Percentiles rank a stretch among this genome's conserved stretches.
These are phyloP conservation scores for Coniochaeta sp. DNA, from an alignment of 2,329 filamentous ascomycete species.

Conservation along the genomic window DNA sequence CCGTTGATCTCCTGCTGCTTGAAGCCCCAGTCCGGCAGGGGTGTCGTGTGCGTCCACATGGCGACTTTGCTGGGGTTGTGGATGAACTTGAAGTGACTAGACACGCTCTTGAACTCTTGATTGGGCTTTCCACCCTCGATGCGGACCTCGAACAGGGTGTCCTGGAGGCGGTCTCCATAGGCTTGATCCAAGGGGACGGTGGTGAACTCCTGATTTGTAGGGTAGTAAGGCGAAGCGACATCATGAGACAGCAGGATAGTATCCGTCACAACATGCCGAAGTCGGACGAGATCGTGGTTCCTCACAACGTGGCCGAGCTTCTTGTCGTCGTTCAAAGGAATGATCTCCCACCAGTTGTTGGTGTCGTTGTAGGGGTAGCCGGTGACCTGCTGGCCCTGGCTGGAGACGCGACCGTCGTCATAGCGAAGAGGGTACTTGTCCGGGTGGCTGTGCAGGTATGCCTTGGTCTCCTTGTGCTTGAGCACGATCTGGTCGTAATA, in stretches of 20 bases:
- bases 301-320: constrained; percentile 58
- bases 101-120: constrained; percentile 83
- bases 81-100: constrained; percentile 91
- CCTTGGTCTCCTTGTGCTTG: constrained; percentile 94
- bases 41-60: constrained; percentile 96
- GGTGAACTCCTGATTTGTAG: constrained; percentile 98
- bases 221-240: constrained; percentile 91
- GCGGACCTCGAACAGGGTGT: constrained; percentile 87
- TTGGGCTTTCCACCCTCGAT: constrained; percentile 77
- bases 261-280: constrained; percentile 81
- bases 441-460: constrained; percentile 88
- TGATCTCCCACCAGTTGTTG: constrained; percentile 96
- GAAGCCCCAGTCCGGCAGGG: constrained; percentile 94
- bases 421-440: constrained; percentile 90
- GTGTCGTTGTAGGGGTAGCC: constrained; percentile 98
- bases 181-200: constrained; percentile 68
- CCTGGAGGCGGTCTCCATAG: constrained; percentile 66
- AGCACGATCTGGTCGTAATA: constrained; percentile 87
- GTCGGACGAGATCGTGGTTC: constrained; percentile 78
- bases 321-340: constrained; percentile 59
- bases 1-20: constrained; percentile 99
- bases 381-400: constrained; percentile 95
- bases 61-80: constrained; percentile 93
- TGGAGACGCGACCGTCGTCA: constrained; percentile 94
- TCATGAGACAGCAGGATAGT: constrained; percentile 87